phyloP scores from a whole-genome alignment of 352 stramenopile genomes.

The Phytophthora melonis region DNA sequence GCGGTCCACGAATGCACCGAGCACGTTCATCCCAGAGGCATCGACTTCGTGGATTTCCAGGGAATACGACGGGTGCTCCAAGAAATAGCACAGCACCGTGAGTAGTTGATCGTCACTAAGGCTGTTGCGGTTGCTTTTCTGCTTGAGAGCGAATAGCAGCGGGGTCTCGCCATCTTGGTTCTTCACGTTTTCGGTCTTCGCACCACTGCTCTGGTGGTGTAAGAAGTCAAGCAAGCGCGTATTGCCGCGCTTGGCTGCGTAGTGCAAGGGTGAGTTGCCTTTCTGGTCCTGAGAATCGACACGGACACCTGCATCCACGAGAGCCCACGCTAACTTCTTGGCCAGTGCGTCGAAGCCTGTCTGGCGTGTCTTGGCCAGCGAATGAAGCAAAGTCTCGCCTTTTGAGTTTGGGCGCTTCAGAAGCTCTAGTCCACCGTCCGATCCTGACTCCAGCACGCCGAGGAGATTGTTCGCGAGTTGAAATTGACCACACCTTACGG shows the following conservation, averaged over 20 bases:
- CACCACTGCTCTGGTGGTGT: slow-evolving; percentile 55
- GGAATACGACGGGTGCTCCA: slow-evolving; percentile 44
- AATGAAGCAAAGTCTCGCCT: slow-evolving; percentile 71
- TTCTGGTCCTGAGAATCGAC: slow-evolving; percentile 37
- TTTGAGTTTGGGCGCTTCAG: slow-evolving; percentile 51
- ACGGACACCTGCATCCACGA: slow-evolving; percentile 63
- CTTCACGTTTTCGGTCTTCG: slow-evolving; percentile 45
- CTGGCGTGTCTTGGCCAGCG: slow-evolving; percentile 63
- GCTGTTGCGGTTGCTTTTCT: slow-evolving; percentile 35
- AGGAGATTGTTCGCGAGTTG: slow-evolving; percentile 79
- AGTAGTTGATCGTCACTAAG: slow-evolving; percentile 37
- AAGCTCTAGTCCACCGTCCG: slow-evolving; percentile 44
- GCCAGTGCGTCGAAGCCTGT: slow-evolving; percentile 61
- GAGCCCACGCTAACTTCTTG: slow-evolving; percentile 68
- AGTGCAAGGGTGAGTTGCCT: slow-evolving; percentile 68
- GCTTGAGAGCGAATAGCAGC: slow-evolving; percentile 66
- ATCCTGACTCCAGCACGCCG: slow-evolving; percentile 54
- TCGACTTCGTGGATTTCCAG: slow-evolving; percentile 53
- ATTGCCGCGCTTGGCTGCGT: slow-evolving; percentile 61
- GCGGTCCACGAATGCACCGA: slow-evolving; percentile 64
- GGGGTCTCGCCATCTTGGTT: slow-evolving; percentile 63
- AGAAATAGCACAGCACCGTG: slow-evolving; percentile 59
- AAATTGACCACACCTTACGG: slow-evolving; percentile 73
- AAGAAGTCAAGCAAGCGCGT: slow-evolving; percentile 78
- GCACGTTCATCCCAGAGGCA: slow-evolving; percentile 51